phyloP scores from a whole-genome alignment of 768 basidiomycete genomes.

The Saitozyma podzolica region DNA sequence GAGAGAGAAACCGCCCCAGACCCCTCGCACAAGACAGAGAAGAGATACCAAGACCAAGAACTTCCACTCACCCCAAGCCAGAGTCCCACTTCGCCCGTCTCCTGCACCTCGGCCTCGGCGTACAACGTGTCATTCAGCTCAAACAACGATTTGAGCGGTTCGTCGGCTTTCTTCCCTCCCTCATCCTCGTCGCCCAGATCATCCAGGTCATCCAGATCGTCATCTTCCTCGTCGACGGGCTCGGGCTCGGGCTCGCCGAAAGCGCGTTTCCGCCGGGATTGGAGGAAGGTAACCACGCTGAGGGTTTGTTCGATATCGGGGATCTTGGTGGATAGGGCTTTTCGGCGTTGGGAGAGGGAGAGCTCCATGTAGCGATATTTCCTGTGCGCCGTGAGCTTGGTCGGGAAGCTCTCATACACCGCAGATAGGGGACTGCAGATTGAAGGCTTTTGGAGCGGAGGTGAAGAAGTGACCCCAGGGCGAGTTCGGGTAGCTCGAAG shows the following conservation, averaged over 20 bases:
- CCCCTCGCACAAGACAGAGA: not conserved
- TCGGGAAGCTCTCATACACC: not conserved
- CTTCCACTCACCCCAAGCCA: slow-evolving; percentile 83
- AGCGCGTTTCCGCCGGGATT: slow-evolving; percentile 65
- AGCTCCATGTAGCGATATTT: slow-evolving; percentile 99
- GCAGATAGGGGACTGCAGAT: not conserved
- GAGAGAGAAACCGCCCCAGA: not conserved
- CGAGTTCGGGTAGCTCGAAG: too few species aligned
- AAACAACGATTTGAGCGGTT: slow-evolving; percentile 75
- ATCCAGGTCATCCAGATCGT: slow-evolving; percentile 56
- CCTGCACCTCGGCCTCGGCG: slow-evolving; percentile 83
- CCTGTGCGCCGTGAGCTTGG: slow-evolving; percentile 56
- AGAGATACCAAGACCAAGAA: not conserved
- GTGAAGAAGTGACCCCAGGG: not conserved
- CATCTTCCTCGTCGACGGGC: slow-evolving; percentile 20
- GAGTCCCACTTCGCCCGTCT: slow-evolving; percentile 83
- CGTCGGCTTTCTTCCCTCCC: slow-evolving; percentile 52
- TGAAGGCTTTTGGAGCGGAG: not conserved
- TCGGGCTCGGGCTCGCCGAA: slow-evolving; percentile 50
- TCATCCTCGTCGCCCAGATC: slow-evolving; percentile 56
- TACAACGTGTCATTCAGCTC: slow-evolving; percentile 95
- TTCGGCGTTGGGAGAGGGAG: slow-evolving; percentile 73
- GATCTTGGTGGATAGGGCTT: slow-evolving; percentile 85
- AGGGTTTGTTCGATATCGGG: slow-evolving; percentile 93
- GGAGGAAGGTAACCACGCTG: slow-evolving; percentile 79